Conservation (phyloP, 208 protist genomes). For the Leishmania mexicana region DNA sequence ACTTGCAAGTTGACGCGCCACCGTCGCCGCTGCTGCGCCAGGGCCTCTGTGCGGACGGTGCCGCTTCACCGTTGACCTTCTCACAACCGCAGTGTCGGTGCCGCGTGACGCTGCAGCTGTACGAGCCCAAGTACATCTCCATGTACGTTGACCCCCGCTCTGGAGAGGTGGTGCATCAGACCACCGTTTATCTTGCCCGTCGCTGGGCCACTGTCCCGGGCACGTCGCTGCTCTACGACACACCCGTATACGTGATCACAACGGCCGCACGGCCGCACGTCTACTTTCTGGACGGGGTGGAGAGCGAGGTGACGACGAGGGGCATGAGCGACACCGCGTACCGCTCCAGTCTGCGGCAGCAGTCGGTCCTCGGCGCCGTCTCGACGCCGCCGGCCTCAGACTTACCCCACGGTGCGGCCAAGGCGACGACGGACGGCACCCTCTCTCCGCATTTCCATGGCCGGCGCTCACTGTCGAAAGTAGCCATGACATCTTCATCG, state of each 20-base stretch:
- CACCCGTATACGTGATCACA: slow-evolving; percentile 68
- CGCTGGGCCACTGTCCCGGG: slow-evolving; percentile 29
- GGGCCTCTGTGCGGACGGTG: background rate
- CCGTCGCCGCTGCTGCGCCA: slow-evolving; percentile 1
- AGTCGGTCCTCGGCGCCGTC: background rate
- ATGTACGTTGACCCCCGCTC: slow-evolving; percentile 51
- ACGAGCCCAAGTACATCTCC: slow-evolving; percentile 40
- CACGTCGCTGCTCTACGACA: slow-evolving; percentile 56
- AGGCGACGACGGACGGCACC: background rate
- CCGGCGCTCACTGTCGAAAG: background rate
- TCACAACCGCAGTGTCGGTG: slow-evolving; percentile 8
- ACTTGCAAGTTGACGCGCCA: slow-evolving; percentile 15
- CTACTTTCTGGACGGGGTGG: slow-evolving; percentile 58
- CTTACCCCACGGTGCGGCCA: background rate
- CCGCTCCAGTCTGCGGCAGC: background rate
- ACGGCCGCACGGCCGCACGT: slow-evolving; percentile 51
- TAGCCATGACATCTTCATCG: background rate
- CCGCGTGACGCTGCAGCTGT: slow-evolving; percentile 51
- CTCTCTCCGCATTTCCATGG: background rate
- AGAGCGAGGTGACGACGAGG: background rate
- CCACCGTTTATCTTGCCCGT: slow-evolving; percentile 40
- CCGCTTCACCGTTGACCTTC: slow-evolving; percentile 3
- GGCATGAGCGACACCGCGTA: background rate
- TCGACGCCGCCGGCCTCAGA: background rate
- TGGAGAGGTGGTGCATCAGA: slow-evolving; percentile 47